Evolutionary conservation across 208 protist species (phyloP), one percentile per base, ranked within the genome.

Genomic region (Zelonia costaricensis): DNA sequence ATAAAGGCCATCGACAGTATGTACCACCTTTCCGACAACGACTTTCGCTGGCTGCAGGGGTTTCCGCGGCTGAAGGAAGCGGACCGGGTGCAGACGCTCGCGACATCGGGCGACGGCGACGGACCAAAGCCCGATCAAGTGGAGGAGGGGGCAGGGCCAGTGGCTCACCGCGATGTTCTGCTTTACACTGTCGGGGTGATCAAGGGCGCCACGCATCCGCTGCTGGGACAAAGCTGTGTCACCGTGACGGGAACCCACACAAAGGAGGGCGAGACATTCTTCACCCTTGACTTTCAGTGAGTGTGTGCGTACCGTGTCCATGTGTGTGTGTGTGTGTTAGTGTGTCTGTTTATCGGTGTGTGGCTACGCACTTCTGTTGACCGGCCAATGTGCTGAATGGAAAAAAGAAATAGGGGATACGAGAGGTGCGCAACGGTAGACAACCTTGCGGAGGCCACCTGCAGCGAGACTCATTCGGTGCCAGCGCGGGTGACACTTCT

Each of bases 41-140:
- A 81, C 66, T 86, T 92, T 46, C 54, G 66, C 3, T 91, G 85
- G 82, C 63, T 91, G 36, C 76, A 84, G 48, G 84, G 82, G 4
- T 91, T 87, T 73, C 64, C 77, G 16, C 62, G 43, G 36, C 46
- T 81, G 10, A 62, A 76, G 39, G 56, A 46, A 0, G 56, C 59
- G 22, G 68, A 79, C 42, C 53, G 65, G 18, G 69, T 88, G 20
- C 73, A 80, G 33, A 64, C 65, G n/a, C 27, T 76, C 7, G 62
- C 46, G 27, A 67, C 57, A 25, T 76, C 69, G 4, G 65, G 54
- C 18, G 58, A 66, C 23, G 51, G 39, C 13, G 62, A 62, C 20
- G 62, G 47, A 2, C 65, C 47, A 23, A 66, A 54, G 22, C 57
- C 54, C 15, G 44, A 15, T 42, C 38, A 47, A 23, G 20, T 30